These are phyloP conservation scores for Leptodontidium sp. DNA, from an alignment of 2,329 filamentous ascomycete genomes.

Conservation along the genomic window DNA sequence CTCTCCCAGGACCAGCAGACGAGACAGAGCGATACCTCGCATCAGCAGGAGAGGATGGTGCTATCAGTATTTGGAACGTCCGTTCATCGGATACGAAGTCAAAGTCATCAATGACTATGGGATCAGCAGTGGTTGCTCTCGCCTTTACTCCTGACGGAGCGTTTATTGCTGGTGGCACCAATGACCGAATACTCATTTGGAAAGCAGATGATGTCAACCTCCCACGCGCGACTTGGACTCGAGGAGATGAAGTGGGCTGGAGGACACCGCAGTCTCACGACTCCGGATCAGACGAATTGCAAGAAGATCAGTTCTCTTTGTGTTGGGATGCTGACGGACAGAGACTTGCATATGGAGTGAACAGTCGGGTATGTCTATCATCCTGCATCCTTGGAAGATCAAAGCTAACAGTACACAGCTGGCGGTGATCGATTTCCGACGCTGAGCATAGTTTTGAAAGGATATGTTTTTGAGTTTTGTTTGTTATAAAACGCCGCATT, in stretches of 20 bases:
- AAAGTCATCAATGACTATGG: constrained; percentile 68
- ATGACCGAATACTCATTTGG: constrained; percentile 68
- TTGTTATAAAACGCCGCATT: neutral
- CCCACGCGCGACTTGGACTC: constrained; percentile 67
- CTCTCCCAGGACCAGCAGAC: constrained; percentile 54
- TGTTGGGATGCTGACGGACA: constrained; percentile 69
- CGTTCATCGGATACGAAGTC: constrained; percentile 62
- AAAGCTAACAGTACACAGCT: constrained; percentile 37
- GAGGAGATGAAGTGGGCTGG: constrained; percentile 64
- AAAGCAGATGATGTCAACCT: constrained; percentile 66
- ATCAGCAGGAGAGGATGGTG: constrained; percentile 69
- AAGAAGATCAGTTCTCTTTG: constrained; percentile 67
- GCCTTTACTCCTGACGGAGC: constrained; percentile 70
- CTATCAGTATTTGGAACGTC: constrained; percentile 70
- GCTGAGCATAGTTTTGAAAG: constrained; percentile 8
- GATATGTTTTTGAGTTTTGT: constrained; percentile 5
- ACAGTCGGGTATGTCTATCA: constrained; percentile 62
- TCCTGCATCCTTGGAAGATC: too few species aligned
- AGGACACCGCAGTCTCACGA: constrained; percentile 61
- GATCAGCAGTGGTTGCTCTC: constrained; percentile 62
- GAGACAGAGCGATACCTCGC: constrained; percentile 55
- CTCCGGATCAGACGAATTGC: constrained; percentile 53
- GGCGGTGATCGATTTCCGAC: constrained; percentile 42
- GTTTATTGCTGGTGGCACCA: constrained; percentile 69
- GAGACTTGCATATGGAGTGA: constrained; percentile 69